Percentiles rank a stretch among this genome's conserved stretches.
Conservation (phyloP, 2,329 filamentous ascomycete species). For the Dactylellina haptotyla region DNA sequence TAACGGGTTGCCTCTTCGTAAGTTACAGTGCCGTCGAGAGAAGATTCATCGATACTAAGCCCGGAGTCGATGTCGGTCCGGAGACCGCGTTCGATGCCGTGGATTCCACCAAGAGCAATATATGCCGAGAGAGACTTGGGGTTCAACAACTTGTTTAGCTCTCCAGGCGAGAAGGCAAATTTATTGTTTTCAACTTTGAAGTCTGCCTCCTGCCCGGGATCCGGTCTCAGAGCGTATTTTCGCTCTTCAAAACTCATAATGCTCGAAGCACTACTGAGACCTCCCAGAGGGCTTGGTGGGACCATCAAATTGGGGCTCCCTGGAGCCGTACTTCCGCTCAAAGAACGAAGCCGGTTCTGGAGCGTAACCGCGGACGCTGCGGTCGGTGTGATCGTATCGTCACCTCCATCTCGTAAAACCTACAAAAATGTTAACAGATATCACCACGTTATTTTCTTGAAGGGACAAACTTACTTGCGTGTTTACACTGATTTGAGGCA, state of each 20-base stretch:
- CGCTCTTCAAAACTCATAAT: slow-evolving; percentile 64
- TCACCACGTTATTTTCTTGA: not conserved
- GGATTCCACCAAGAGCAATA: slow-evolving; percentile 79
- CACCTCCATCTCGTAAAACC: not conserved
- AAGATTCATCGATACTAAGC: slow-evolving; percentile 77
- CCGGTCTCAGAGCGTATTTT: slow-evolving; percentile 65
- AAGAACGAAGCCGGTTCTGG: not conserved
- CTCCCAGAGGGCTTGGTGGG: not conserved
- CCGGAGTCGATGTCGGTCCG: slow-evolving; percentile 77
- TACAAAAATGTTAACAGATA: not conserved
- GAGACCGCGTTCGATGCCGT: slow-evolving; percentile 81
- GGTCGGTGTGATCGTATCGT: slow-evolving; percentile 8
- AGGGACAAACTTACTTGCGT: not conserved
- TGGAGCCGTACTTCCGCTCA: slow-evolving; percentile 4
- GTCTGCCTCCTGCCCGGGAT: slow-evolving; percentile 66
- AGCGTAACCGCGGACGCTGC: not conserved
- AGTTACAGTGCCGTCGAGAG: slow-evolving; percentile 72
- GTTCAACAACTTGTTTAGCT: slow-evolving; percentile 85
- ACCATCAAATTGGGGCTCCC: slow-evolving; percentile 9
- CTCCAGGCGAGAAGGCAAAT: slow-evolving; percentile 84
- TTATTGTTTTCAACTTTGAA: slow-evolving; percentile 67
- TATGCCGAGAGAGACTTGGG: slow-evolving; percentile 87
- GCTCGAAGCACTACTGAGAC: slow-evolving; percentile 14
- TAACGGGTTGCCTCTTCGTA: slow-evolving; percentile 73
- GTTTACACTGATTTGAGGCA: slow-evolving; percentile 12